Conservation (phyloP, 345 rosid species). For the Syzygium aromaticum region DNA sequence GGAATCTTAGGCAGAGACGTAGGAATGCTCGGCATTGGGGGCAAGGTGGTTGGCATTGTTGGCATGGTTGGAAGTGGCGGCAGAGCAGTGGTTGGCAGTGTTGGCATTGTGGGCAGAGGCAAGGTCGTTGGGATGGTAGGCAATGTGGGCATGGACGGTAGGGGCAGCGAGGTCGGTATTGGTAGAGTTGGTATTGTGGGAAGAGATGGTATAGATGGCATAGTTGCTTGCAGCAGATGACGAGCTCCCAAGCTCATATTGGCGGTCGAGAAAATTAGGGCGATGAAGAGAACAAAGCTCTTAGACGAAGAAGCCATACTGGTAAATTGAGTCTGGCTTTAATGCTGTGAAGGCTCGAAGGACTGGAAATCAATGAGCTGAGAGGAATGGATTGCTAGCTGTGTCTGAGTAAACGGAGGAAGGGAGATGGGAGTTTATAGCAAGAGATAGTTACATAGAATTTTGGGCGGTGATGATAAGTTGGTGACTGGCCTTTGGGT, state of each 20-base stretch:
- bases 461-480: background rate
- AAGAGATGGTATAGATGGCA: background rate
- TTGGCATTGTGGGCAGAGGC: background rate
- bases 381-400: background rate
- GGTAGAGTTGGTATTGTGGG: constrained; percentile 5
- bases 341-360: background rate
- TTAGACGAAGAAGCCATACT: constrained; percentile 4
- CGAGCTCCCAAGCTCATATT: constrained; percentile 11
- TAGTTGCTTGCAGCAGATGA: constrained; percentile 8
- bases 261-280: constrained; percentile 3
- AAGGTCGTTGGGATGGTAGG: background rate
- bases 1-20: constrained; percentile 18
- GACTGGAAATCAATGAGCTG: background rate
- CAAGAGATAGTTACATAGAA: background rate
- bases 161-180: background rate
- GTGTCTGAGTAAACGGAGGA: background rate
- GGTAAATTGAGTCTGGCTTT: background rate
- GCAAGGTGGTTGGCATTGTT: constrained; percentile 4
- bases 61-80: constrained; percentile 14
- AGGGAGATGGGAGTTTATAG: background rate
- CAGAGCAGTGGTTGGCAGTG: background rate
- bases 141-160: background rate
- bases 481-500: background rate
- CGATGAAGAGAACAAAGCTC: background rate
- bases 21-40: constrained; percentile 17